These are phyloP conservation scores for Endoconidiophora laricicola DNA, from an alignment of 2,329 filamentous ascomycete species.

Conservation along the genomic window DNA sequence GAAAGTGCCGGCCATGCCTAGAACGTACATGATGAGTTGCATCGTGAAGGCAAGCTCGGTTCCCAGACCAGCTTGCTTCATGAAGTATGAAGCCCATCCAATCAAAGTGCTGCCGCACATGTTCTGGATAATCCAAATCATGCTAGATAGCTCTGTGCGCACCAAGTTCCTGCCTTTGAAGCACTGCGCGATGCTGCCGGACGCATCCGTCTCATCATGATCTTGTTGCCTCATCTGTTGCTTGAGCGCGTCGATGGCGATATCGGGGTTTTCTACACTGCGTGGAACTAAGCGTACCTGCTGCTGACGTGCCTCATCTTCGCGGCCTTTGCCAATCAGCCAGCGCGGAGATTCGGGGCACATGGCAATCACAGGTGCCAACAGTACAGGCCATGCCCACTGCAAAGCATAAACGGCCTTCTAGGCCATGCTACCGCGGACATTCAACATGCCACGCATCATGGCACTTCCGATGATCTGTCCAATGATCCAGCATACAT, in stretches of 20 bases:
- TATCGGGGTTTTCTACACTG: constrained; percentile 16
- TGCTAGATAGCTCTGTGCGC: constrained; percentile 23
- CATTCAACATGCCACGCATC: constrained; percentile 21
- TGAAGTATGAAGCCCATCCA: constrained; percentile 23
- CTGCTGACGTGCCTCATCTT: constrained; percentile 16
- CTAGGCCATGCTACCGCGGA: constrained; percentile 24
- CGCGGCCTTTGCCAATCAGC: constrained; percentile 25
- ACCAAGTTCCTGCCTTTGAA: constrained; percentile 26
- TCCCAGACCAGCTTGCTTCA: constrained; percentile 21
- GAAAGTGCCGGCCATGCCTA: constrained; percentile 25
- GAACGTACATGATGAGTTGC: constrained; percentile 20
- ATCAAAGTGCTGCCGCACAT: constrained; percentile 19
- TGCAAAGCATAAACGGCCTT: constrained; percentile 28
- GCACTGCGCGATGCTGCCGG: constrained; percentile 25
- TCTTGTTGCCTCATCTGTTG: constrained; percentile 8
- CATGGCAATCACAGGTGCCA: constrained; percentile 22
- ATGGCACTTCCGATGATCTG: constrained; percentile 26
- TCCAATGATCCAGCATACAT: constrained; percentile 27
- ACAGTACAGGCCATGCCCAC: constrained; percentile 27
- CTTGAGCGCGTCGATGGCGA: constrained; percentile 15
- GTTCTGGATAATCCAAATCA: constrained; percentile 19
- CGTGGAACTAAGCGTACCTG: constrained; percentile 17
- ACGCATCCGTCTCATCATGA: constrained; percentile 12
- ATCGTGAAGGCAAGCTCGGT: constrained; percentile 16
- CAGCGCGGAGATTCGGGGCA: constrained; percentile 28